Conservation (phyloP, 768 basidiomycete genomes). For the Termitomyces sp. region DNA sequence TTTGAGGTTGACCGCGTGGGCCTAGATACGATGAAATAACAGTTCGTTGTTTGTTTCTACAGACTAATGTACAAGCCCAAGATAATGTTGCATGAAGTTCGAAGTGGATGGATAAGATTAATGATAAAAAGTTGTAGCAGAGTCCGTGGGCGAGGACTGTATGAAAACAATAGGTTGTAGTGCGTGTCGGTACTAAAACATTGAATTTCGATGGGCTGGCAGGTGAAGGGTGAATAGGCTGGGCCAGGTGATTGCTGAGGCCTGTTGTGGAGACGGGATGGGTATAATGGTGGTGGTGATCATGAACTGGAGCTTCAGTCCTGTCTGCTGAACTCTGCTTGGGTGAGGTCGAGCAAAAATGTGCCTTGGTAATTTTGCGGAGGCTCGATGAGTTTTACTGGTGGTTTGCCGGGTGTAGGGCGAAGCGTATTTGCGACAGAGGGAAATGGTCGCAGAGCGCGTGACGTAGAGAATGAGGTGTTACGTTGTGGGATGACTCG, state of each 20-base stretch:
- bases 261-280: neutral
- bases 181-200: constrained; percentile 9
- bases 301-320: constrained; percentile 19
- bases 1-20: too few species aligned
- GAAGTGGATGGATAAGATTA: constrained; percentile 4
- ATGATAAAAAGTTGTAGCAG: constrained; percentile 1
- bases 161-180: constrained; percentile 1
- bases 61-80: constrained; percentile 13
- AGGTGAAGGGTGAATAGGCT: neutral
- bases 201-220: neutral
- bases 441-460: constrained; percentile 76
- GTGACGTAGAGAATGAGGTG: constrained; percentile 64
- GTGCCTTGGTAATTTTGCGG: constrained; percentile 66
- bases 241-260: too few species aligned
- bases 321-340: constrained; percentile 77
- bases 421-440: constrained; percentile 47
- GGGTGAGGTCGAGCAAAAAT: constrained; percentile 78
- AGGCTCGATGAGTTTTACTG: constrained; percentile 76
- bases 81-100: neutral
- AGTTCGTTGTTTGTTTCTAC: neutral
- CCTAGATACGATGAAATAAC: neutral
- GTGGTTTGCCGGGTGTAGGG: constrained; percentile 31
- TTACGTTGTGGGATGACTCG: constrained; percentile 38
- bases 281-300: constrained; percentile 1
- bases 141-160: constrained; percentile 2